These are phyloP conservation scores for Coniochaeta sp. DNA, from an alignment of 2,329 filamentous ascomycete species.

Conservation along the genomic window DNA sequence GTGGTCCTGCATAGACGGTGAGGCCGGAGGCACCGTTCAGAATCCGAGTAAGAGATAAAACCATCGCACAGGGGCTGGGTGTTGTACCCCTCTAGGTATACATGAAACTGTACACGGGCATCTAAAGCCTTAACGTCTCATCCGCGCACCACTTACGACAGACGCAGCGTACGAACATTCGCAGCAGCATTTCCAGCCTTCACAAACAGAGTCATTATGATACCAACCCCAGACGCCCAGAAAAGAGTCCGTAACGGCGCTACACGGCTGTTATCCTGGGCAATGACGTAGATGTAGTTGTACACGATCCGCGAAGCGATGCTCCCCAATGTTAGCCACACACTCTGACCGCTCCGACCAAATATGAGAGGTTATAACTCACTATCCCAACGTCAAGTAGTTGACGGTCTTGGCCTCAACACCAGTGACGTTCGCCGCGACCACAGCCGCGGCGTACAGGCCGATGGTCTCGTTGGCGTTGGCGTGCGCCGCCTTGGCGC, in stretches of 20 bases:
- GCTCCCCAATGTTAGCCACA: neutral
- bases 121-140: neutral
- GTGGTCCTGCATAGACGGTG: slow-evolving; percentile 13
- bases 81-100: neutral
- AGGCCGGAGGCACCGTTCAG: neutral
- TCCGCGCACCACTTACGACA: neutral
- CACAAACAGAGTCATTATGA: slow-evolving; percentile 30
- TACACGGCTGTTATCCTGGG: slow-evolving; percentile 31
- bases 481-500: slow-evolving; percentile 20
- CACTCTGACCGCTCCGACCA: no score
- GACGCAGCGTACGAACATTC: neutral
- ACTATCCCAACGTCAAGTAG: slow-evolving; percentile 27
- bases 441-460: slow-evolving; percentile 32
- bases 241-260: slow-evolving; percentile 27
- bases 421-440: slow-evolving; percentile 37
- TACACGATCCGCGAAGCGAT: slow-evolving; percentile 30
- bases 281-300: slow-evolving; percentile 33
- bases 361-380: neutral
- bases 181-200: slow-evolving; percentile 20
- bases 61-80: neutral
- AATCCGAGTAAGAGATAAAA: neutral
- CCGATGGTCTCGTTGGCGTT: slow-evolving; percentile 39
- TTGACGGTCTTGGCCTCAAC: slow-evolving; percentile 31
- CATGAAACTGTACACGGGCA: neutral
- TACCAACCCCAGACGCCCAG: slow-evolving; percentile 27